These are phyloP conservation scores for Rhizopus delemar DNA, from an alignment of 371 early-diverging fungal species.

Conservation along the genomic window DNA sequence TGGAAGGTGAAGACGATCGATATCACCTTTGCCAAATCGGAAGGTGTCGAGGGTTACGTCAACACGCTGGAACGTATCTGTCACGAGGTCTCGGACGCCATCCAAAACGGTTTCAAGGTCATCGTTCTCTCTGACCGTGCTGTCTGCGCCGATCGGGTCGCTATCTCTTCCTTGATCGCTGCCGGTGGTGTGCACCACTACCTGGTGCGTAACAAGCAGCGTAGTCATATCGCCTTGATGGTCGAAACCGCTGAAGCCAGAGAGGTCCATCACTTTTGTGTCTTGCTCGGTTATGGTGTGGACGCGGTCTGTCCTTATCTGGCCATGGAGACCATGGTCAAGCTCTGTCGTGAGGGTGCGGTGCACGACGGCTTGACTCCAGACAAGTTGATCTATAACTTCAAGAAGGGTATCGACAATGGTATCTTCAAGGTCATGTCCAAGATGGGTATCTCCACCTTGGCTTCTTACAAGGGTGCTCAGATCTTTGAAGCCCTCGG, in stretches of 20 bases:
- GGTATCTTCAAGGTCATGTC: conserved; percentile 98
- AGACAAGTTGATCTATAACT: conserved; percentile 74
- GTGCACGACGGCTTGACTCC: conserved; percentile 54
- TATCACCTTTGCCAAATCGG: conserved; percentile 77
- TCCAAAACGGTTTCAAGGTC: conserved; percentile 78
- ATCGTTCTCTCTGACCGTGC: conserved; percentile 83
- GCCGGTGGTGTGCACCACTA: conserved; percentile 95
- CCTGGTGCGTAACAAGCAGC: conserved; percentile 83
- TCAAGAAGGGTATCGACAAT: conserved; percentile 83
- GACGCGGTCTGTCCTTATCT: conserved; percentile 96
- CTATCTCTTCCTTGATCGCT: conserved; percentile 86
- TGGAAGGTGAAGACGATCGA: conserved; percentile 88
- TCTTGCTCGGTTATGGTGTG: conserved; percentile 95
- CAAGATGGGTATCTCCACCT: conserved; percentile 98
- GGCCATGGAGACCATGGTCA: conserved; percentile 84
- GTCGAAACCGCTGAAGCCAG: conserved; percentile 95
- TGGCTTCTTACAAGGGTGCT: conserved; percentile 97
- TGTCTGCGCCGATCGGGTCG: conserved; percentile 71
- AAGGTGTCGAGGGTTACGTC: conserved; percentile 79
- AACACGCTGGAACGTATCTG: conserved; percentile 83
- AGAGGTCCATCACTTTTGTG: conserved; percentile 96
- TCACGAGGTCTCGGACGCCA: conserved; percentile 76
- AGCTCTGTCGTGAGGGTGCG: conserved; percentile 82
- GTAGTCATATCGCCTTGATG: conserved; percentile 85
- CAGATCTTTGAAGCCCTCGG: conserved; percentile 98